Conservation (phyloP, 1,284 basidiomycete species). For the Serendipita sp. region DNA sequence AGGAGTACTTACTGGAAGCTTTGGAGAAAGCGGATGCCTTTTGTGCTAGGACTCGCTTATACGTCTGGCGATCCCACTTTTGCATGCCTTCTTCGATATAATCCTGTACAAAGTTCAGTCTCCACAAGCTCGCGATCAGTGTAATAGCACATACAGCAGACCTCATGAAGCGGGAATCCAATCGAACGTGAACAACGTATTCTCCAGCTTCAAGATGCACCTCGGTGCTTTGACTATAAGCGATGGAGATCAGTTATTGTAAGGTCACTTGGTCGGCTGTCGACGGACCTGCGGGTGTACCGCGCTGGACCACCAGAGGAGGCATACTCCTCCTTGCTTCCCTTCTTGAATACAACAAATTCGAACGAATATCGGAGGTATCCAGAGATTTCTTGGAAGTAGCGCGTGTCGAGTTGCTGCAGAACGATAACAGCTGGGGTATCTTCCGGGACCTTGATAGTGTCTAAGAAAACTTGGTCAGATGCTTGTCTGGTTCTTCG, state of each 20-base stretch:
- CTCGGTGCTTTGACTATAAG: conserved; percentile 27
- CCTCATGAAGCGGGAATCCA: background rate
- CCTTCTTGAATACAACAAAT: conserved; percentile 33
- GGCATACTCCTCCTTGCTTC: conserved; percentile 23
- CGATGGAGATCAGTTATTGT: too few species aligned
- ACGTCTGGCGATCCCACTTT: background rate
- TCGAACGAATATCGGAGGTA: conserved; percentile 28
- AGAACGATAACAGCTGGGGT: conserved; percentile 33
- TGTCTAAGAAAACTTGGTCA: conserved; percentile 22
- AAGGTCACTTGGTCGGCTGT: too few species aligned
- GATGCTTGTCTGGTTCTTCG: background rate
- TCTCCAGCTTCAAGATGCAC: conserved; percentile 32
- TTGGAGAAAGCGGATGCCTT: conserved; percentile 14
- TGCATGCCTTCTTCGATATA: conserved; percentile 6
- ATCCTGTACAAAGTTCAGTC: conserved; percentile 16
- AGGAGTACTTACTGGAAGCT: conserved; percentile 8
- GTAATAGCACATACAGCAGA: background rate
- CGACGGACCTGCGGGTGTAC: conserved; percentile 17
- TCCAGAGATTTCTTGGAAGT: conserved; percentile 27
- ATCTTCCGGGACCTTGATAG: conserved; percentile 25
- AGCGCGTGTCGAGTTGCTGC: conserved; percentile 33
- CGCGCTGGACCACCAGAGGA: conserved; percentile 24
- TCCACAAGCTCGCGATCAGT: conserved; percentile 29
- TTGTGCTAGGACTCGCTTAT: background rate
- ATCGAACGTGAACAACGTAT: conserved; percentile 36